phyloP scores from a whole-genome alignment of 1,284 basidiomycete species.

The Clitocybe nebularis region DNA sequence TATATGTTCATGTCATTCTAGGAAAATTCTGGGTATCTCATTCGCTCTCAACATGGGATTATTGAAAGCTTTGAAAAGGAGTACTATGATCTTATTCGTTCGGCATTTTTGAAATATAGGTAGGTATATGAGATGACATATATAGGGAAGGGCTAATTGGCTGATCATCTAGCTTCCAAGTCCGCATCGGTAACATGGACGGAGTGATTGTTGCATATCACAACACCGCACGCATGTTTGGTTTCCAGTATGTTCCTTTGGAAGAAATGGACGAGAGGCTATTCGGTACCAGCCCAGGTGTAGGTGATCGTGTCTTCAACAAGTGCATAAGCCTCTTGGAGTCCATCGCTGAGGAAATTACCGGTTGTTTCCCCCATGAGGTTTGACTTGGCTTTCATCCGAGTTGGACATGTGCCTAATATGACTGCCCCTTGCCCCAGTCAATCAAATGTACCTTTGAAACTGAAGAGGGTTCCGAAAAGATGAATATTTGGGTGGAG shows the following conservation, averaged over 20 bases:
- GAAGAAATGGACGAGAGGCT: constrained; percentile 85
- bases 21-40: constrained; percentile 78
- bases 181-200: constrained; percentile 95
- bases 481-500: constrained; percentile 64
- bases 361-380: constrained; percentile 61
- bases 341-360: constrained; percentile 58
- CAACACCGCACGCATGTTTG: constrained; percentile 86
- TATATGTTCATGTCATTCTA: constrained; percentile 6
- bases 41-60: constrained; percentile 57
- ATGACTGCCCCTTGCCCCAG: constrained; percentile 30
- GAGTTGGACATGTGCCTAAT: constrained; percentile 3
- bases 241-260: constrained; percentile 91
- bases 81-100: constrained; percentile 89
- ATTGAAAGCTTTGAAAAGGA: constrained; percentile 83
- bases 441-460: constrained; percentile 61
- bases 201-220: constrained; percentile 95
- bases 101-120: constrained; percentile 95
- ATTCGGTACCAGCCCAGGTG: constrained; percentile 54
- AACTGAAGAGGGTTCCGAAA: constrained; percentile 36
- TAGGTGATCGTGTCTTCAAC: constrained; percentile 76
- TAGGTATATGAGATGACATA: constrained; percentile 24
- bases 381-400: constrained; percentile 33
- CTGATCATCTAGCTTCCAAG: constrained; percentile 71
- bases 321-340: constrained; percentile 79
- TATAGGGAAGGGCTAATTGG: neutral